Evolutionary conservation across 495 filamentous ascomycete genomes (phyloP), one percentile per base, ranked within the genome.

Genomic region (Bathelium albidoporum): DNA sequence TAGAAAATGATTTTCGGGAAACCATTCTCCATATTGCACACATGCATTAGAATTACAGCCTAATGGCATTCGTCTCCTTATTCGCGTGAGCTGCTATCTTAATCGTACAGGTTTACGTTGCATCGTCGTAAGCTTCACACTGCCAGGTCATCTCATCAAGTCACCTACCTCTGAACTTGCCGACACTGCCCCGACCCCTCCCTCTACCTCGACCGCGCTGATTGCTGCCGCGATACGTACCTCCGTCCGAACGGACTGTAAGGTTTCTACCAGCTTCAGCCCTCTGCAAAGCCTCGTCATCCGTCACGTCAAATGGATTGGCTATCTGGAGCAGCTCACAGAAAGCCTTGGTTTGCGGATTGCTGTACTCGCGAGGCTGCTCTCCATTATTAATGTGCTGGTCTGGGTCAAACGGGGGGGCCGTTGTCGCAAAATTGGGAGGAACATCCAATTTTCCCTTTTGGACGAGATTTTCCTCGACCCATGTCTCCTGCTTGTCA

Each of bases 311-410:
- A 76, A 96, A 96, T 44, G 83, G 79, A 73, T 97, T 92, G 32
- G 80, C 77, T 41, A 97, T 89, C 2, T 83, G 84, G 1, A 96
- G 55, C 62, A 96, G 71, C 60, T 84, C 78, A 71, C 94, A 97
- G 73, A 94, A 97, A 20, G 73, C 70, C 7, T 73, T 73, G 10
- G 90, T 97, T 74, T 97, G 92, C 3, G 85, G 83, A 70, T 91
- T 97, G 14, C 78, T 88, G 71, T 90, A 95, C 74, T 95, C 91
- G 0, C 72, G 70, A 1, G 91, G 90, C 70, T 82, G 80, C 11
- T 79, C 72, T 10, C 53, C 7, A 16, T 70, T 68, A 14, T 0
- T 62, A 62, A 7, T 75, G 74, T 59, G 71, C 59, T 67, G 61
- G 10, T 64, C 68, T 0, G 77, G 71, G 44, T 84, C 78, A 64